phyloP scores from a whole-genome alignment of 768 basidiomycete genomes.

The Kwoniella sp. region DNA sequence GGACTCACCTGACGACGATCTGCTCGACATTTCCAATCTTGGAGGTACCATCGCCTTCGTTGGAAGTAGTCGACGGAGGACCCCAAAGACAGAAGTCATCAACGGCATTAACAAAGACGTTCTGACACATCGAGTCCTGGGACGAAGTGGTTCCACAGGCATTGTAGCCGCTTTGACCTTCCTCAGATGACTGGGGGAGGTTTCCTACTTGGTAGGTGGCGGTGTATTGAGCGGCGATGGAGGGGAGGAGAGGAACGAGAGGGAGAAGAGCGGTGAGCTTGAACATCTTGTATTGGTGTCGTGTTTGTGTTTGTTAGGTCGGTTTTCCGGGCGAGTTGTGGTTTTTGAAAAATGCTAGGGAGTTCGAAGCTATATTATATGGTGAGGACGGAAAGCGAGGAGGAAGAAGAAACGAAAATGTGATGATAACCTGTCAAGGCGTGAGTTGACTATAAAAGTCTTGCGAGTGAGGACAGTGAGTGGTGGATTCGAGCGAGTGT shows the following conservation, averaged over 20 bases:
- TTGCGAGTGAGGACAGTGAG: background rate
- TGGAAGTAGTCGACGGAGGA: slow-evolving; percentile 34
- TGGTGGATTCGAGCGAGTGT: background rate
- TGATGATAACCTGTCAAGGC: slow-evolving; percentile 1
- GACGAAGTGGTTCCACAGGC: slow-evolving; percentile 64
- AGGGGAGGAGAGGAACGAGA: slow-evolving; percentile 31
- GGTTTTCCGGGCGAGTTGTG: background rate
- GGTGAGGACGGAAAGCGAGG: background rate
- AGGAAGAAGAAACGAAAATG: background rate
- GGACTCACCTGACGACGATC: slow-evolving; percentile 45
- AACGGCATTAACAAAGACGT: slow-evolving; percentile 45
- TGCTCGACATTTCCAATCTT: slow-evolving; percentile 52
- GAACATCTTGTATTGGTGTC: slow-evolving; percentile 12
- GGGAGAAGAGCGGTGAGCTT: slow-evolving; percentile 16
- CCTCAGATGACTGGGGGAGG: slow-evolving; percentile 56
- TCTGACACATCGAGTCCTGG: slow-evolving; percentile 68
- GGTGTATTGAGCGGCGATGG: slow-evolving; percentile 46
- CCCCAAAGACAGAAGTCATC: slow-evolving; percentile 55
- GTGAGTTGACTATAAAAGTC: background rate
- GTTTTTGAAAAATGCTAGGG: background rate
- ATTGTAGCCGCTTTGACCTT: slow-evolving; percentile 68
- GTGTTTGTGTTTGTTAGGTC: background rate
- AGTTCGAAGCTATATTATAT: background rate
- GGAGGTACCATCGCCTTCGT: slow-evolving; percentile 58
- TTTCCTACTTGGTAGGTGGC: slow-evolving; percentile 45